Conservation (phyloP, 768 basidiomycete genomes). For the Sarcodon sp. region DNA sequence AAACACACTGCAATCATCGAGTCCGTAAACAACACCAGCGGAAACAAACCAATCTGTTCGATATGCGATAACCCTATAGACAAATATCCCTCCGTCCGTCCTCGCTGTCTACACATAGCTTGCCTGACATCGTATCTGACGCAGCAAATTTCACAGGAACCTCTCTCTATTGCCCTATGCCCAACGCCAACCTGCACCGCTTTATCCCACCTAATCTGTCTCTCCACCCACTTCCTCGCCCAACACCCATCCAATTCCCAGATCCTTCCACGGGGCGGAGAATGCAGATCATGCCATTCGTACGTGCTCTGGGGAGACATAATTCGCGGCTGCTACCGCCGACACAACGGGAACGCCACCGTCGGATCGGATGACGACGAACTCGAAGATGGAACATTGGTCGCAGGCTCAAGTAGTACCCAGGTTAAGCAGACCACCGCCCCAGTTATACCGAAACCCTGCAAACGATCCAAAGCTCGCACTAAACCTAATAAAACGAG, state of each 20-base stretch:
- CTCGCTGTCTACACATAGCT: constrained; percentile 2
- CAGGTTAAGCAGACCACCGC: too few species aligned
- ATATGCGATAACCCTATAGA: constrained; percentile 30
- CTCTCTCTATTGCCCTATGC: constrained; percentile 40
- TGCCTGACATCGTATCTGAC: not conserved
- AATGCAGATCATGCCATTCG: constrained; percentile 34
- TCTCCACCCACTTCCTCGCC: constrained; percentile 32
- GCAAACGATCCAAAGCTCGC: too few species aligned
- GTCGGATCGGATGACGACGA: too few species aligned
- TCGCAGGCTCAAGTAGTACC: too few species aligned
- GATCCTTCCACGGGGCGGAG: constrained; percentile 52
- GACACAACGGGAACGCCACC: constrained; percentile 17
- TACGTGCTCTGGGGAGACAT: constrained; percentile 65
- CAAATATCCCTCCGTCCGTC: constrained; percentile 28
- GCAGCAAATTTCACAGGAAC: constrained; percentile 24
- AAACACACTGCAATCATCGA: too few species aligned
- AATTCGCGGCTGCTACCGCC: constrained; percentile 46
- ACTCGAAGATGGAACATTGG: too few species aligned
- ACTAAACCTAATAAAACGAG: too few species aligned
- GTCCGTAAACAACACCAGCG: constrained; percentile 19
- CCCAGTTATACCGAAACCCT: too few species aligned
- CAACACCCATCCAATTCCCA: constrained; percentile 6
- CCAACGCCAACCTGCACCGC: constrained; percentile 33
- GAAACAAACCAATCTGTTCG: constrained; percentile 25
- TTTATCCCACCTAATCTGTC: constrained; percentile 45